A percentile compares a stretch with the other conserved stretches of the same genome.
Conservation (phyloP, 371 early-diverging fungal species). For the Syncephalastrum racemosum region DNA sequence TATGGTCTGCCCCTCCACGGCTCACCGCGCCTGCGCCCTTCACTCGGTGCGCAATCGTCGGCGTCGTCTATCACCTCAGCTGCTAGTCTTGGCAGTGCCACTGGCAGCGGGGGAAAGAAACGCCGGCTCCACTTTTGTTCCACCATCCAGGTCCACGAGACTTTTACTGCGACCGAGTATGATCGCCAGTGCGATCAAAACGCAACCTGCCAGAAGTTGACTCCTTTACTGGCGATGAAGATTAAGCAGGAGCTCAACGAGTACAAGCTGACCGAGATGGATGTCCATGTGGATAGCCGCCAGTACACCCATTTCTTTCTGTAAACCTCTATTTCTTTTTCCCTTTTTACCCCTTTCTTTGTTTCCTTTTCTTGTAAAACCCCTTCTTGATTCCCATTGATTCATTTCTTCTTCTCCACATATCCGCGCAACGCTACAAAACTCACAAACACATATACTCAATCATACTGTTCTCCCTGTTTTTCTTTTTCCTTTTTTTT, state of each 20-base stretch:
- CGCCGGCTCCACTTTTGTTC: constrained; percentile 20
- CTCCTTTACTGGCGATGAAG: constrained; percentile 61
- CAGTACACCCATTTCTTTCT: constrained; percentile 38
- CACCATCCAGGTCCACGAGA: constrained; percentile 19
- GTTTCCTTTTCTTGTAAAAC: not conserved
- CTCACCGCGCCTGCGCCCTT: constrained; percentile 45
- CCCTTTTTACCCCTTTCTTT: constrained; percentile 2
- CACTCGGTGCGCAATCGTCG: constrained; percentile 35
- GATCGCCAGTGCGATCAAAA: constrained; percentile 67
- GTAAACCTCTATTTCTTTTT: constrained; percentile 8
- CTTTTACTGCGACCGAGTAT: constrained; percentile 44
- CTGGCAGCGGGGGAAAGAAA: not conserved
- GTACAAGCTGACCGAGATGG: constrained; percentile 76
- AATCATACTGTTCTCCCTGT: too few species aligned
- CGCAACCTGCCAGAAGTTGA: constrained; percentile 60
- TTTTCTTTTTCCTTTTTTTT: too few species aligned
- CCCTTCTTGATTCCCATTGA: constrained; percentile 1
- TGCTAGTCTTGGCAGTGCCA: too few species aligned
- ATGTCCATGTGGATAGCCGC: constrained; percentile 73
- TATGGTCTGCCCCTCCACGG: constrained; percentile 47
- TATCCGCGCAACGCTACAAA: too few species aligned
- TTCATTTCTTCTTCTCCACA: constrained; percentile 3
- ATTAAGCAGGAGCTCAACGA: constrained; percentile 79
- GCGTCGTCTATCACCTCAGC: constrained; percentile 8
- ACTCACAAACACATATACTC: too few species aligned